Base-by-base conservation (phyloP, 108 stramenopile species). In the Thalassiosira profunda region DNA sequence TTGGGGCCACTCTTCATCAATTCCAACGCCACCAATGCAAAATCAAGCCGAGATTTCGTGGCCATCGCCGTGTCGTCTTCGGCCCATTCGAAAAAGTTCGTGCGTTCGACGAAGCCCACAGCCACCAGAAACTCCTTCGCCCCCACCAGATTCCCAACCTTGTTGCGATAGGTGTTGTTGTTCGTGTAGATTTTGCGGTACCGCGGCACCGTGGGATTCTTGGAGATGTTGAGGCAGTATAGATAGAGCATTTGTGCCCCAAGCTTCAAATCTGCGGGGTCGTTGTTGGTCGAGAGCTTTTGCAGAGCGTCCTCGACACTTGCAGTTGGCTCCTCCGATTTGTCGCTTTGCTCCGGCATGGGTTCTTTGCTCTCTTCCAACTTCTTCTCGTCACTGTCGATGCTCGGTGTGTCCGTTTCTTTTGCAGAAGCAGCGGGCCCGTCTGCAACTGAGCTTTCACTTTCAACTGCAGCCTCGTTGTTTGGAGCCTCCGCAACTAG, bases 181-280 rank as follows among this genome's bases (percentile, higher is more conserved):
- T 82, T 81, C 15, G 86, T 91, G 56, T 83, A 90, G 43, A 94
- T 89, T 64, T 91, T 90, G 10, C 90, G 86, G 67, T 94, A 91
- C 10, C 90, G 74, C 17, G 86, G 86, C 28, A 87, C 72, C 15
- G 62, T 49, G 15, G 90, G 84, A 42, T 90, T 86, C 28, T 76
- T 76, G 20, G 77, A 85, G 24, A 94, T 62, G 51, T 94, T 91
- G 54, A 68, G 43, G 31, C 87, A 70, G 60, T 94, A 94, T 1
- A 94, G 66, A 58, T 88, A 90, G 17, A 94, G 62, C 58, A 94
- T 74, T 55, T 89, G 88, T 0, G 78, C 56, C 31, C 90, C 89
- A 29, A 56, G 58, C 51, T 76, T 79, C 12, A 91, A 57, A 12
- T 57, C 61, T 0, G 60, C 55, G 3, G 21, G 41, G 2, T 62